Evolutionary conservation across 176 grass and related monocot species (phyloP), one percentile per base, ranked within the genome.

Genomic region (Oryza meyeriana): DNA sequence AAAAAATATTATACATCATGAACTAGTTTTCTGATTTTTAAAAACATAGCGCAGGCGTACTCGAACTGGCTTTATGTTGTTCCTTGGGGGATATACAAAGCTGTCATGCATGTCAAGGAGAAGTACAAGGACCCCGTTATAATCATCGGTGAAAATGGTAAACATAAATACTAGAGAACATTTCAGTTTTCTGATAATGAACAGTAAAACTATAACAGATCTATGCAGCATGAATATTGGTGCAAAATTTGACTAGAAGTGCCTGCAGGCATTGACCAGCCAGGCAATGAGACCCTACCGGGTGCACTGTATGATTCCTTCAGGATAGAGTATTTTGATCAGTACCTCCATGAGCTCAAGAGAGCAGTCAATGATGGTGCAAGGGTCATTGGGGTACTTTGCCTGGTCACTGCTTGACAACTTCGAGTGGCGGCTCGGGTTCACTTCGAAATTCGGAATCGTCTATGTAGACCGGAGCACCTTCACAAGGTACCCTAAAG

Each of bases 81-180:
- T 66, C 92, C 92, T 12, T 94, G 92, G 94, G 94, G 94, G 4
- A 84, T 97, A 40, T 97, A 97, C 83, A 97, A 92, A 42, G 94
- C 94, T 10, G 74, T 97, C 26, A 85, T 87, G 6, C 92, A 94
- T 80, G 87, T 94, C 14, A 97, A 97, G 66, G 88, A 92, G 75
- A 85, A 87, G 50, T 97, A 87, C 75, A 77, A 64, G 47, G 83
- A 91, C 69, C 92, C 95, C 5, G 14, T 85, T 5, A 82, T 97
- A n/a, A 87, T 94, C 76, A 76, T 97, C 12, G 79, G 89, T 5
- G 95, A 97, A 69, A 97, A 93, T 35, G 95, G 94, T 97, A 74
- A 59, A 33, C 30, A 61, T 18, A 35, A 14, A 0, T 20, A 36
- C 66, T 52, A 22, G 12, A n/a, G 1, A 16, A 10, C 6, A 13